phyloP scores from a whole-genome alignment of 2,329 filamentous ascomycete genomes.

The Rhynchosporium agropyri region DNA sequence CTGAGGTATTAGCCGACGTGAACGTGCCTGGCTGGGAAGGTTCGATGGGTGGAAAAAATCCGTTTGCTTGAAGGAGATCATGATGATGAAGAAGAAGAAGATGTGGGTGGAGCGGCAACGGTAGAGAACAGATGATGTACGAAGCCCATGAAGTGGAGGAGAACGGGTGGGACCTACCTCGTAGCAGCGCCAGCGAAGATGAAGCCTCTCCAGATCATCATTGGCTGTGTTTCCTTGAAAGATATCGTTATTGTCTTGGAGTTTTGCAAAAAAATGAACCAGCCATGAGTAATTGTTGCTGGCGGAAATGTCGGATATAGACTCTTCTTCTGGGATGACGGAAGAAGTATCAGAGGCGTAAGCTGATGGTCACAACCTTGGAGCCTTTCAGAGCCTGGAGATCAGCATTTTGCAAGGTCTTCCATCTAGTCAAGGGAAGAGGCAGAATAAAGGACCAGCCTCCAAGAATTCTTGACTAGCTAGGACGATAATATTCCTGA shows the following conservation, averaged over 20 bases:
- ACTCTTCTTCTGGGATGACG: not conserved
- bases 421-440: not conserved
- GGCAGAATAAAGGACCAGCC: not conserved
- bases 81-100: not conserved
- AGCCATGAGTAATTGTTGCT: not conserved
- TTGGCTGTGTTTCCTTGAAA: not conserved
- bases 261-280: not conserved
- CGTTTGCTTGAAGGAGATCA: not conserved
- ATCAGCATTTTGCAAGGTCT: not conserved
- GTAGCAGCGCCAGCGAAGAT: not conserved
- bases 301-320: not conserved
- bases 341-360: not conserved
- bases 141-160: not conserved
- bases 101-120: not conserved
- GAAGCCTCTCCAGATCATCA: not conserved
- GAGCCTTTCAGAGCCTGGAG: not conserved
- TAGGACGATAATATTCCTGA: not conserved
- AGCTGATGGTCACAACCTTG: not conserved
- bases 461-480: not conserved
- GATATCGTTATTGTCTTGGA: not conserved
- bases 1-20: not conserved
- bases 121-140: not conserved
- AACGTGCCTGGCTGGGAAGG: not conserved
- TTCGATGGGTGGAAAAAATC: not conserved
- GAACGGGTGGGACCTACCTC: not conserved